Base-by-base conservation (phyloP, 1,139 yeast species). In the Blastobotrys malaysiensis region DNA sequence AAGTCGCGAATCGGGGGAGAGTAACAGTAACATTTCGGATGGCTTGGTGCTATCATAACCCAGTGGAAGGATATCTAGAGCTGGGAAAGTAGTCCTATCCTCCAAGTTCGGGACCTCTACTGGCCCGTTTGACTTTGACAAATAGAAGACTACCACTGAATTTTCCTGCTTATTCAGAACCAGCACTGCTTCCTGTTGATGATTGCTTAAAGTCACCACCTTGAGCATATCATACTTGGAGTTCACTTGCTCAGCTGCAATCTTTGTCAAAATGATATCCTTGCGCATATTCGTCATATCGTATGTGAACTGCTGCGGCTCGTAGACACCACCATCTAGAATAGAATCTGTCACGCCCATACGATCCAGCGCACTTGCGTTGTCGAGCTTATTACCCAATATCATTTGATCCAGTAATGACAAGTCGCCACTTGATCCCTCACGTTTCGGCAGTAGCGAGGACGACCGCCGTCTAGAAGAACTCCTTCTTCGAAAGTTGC, bases 211-310 rank as follows among this genome's bases (percentile, higher is more conserved):
- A 69, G 20, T 45, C 13, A 16, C 44, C n/a, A 54, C 50, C 48
- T 48, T 52, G 18, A 48, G 43, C 9, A 7, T 64, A 26, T 61
- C 27, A 13, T 45, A 26, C 21, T 45, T 21, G 4, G 48, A 19
- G 9, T 31, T 11, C 13, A 14, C 18, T 5, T 54, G 49, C 1
- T 48, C 19, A 9, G 46, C 45, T 11, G 47, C 46, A 5, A 87
- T 69, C 61, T 77, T 80, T 0, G 90, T 82, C 56, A 88, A 71
- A 18, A 85, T 82, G 65, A 85, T 77, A 66, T 88, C 95, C 61
- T 86, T 87, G 48, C 80, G 71, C 46, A 81, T 69, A 2, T 66
- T 61, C 1, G 60, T 65, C 52, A 43, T 57, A 26, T 63, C 63
- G 44, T 51, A 44, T 19, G 51, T 48, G 49, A 36, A 53, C 49